A percentile compares a stretch with the other conserved stretches of the same genome.
phyloP scores from a whole-genome alignment of 805 yeast species.

The Saccharomycopsis sp. region DNA sequence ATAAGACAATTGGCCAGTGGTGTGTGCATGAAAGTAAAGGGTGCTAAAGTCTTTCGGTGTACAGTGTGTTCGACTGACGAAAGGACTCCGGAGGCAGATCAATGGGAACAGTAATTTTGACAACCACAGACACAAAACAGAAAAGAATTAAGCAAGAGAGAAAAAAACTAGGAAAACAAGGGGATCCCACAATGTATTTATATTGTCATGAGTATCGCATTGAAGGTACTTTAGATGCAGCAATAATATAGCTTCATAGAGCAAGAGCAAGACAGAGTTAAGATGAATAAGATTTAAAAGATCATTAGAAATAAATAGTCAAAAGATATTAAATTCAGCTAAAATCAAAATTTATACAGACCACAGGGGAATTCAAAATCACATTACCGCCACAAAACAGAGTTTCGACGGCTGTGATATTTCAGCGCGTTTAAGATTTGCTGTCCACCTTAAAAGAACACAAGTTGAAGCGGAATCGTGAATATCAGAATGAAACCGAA shows the following conservation, averaged over 20 bases:
- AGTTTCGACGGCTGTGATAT: background rate
- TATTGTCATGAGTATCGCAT: background rate
- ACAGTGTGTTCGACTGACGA: background rate
- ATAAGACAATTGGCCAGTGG: no score
- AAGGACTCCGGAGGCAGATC: background rate
- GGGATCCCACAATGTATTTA: background rate
- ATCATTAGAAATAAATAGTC: background rate
- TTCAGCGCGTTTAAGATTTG: background rate
- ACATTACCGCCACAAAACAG: background rate
- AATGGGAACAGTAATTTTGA: background rate
- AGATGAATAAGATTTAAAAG: background rate
- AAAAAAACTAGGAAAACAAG: background rate
- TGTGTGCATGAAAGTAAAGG: no score
- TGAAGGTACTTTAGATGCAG: background rate
- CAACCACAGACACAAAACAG: background rate
- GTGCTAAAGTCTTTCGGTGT: no score
- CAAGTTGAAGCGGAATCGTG: background rate
- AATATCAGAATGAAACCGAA: background rate
- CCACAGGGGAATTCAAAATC: background rate
- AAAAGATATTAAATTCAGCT: background rate
- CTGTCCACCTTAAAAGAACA: background rate
- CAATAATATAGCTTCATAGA: background rate
- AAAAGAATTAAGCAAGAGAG: background rate
- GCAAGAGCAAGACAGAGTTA: background rate
- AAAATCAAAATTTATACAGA: background rate